Conservation (phyloP, 1,284 basidiomycete species). For the Naganishia albida region DNA sequence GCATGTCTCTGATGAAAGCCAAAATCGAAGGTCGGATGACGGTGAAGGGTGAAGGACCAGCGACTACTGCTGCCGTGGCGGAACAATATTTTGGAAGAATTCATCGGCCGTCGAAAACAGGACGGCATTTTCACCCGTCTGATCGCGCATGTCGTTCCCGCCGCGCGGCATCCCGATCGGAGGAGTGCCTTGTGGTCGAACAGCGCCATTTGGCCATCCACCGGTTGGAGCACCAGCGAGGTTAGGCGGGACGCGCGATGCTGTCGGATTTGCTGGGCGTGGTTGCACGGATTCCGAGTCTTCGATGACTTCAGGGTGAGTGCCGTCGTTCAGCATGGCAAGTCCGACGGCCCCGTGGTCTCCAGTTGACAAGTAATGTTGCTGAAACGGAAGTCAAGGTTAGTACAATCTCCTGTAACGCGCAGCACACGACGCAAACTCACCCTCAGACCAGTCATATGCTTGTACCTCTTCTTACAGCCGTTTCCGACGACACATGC, state of each 20-base stretch:
- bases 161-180: constrained; percentile 31
- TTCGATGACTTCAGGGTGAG: constrained; percentile 59
- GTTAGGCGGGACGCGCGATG: constrained; percentile 22
- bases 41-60: not conserved
- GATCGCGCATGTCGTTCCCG: constrained; percentile 29
- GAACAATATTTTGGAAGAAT: constrained; percentile 11
- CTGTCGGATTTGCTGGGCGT: constrained; percentile 29
- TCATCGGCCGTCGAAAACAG: constrained; percentile 32
- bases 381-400: constrained; percentile 50
- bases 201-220: constrained; percentile 30
- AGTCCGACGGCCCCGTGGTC: constrained; percentile 88
- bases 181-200: constrained; percentile 24
- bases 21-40: not conserved
- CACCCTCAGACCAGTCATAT: constrained; percentile 85
- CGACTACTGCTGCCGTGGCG: not conserved
- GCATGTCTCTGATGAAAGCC: not conserved
- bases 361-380: constrained; percentile 97
- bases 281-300: constrained; percentile 36
- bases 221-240: constrained; percentile 28
- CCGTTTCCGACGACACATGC: constrained; percentile 81
- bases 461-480: constrained; percentile 95
- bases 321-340: constrained; percentile 76
- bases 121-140: constrained; percentile 32
- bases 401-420: not conserved
- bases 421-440: constrained; percentile 39